Conservation (phyloP, 2,329 filamentous ascomycete species). For the Ophiocordyceps unilateralis region DNA sequence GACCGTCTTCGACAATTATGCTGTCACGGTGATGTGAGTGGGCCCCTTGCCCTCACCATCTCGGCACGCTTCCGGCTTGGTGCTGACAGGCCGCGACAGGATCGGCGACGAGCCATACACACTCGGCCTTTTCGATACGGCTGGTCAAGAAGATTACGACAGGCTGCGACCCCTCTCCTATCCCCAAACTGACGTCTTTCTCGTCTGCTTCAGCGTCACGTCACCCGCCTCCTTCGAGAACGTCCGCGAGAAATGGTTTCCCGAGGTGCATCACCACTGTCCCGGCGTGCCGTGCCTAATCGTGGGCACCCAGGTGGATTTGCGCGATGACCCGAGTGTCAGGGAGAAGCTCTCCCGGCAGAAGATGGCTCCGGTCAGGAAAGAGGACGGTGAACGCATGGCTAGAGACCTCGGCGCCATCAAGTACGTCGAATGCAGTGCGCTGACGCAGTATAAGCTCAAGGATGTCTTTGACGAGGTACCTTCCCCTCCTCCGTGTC, state of each 20-base stretch:
- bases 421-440: constrained; percentile 98
- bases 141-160: constrained; percentile 98
- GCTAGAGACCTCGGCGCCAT: constrained; percentile 94
- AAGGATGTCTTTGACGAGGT: constrained; percentile 99
- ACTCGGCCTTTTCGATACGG: constrained; percentile 92
- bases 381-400: constrained; percentile 90
- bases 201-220: constrained; percentile 96
- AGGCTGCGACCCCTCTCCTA: constrained; percentile 91
- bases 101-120: constrained; percentile 98
- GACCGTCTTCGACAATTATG: constrained; percentile 99
- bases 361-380: constrained; percentile 85
- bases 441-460: constrained; percentile 91
- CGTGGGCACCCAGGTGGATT: constrained; percentile 92
- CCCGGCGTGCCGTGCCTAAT: constrained; percentile 95
- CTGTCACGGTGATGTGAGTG: constrained; percentile 96
- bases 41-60: constrained; percentile 4
- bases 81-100: constrained; percentile 33
- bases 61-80: not conserved
- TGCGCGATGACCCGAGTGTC: constrained; percentile 75
- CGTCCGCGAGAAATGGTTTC: constrained; percentile 98
- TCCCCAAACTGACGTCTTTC: constrained; percentile 95
- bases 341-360: constrained; percentile 86
- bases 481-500: constrained; percentile 12
- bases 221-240: constrained; percentile 97
- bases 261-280: constrained; percentile 96